A percentile compares a stretch with the other conserved stretches of the same genome.
Conservation (phyloP, 805 yeast genomes). For the Saturnispora zaruensis region DNA sequence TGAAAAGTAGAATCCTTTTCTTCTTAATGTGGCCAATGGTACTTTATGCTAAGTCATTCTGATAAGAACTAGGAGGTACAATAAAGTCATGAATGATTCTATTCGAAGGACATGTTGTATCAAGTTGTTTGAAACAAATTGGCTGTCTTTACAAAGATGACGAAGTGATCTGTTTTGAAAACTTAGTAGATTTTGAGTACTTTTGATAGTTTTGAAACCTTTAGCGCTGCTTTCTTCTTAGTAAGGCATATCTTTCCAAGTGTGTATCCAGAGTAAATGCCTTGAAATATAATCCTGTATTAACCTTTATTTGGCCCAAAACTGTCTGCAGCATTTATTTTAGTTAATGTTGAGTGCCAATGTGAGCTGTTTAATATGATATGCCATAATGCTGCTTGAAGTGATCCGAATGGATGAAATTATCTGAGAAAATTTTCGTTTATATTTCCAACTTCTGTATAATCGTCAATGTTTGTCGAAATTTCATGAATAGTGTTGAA, state of each 20-base stretch:
- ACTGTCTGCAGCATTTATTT: background rate
- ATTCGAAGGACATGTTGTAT: background rate
- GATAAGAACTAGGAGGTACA: conserved; percentile 3
- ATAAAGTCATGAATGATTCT: background rate
- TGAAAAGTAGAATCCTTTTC: background rate
- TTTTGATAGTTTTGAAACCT: background rate
- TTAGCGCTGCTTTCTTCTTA: background rate
- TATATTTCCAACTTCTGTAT: background rate
- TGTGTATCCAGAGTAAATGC: background rate
- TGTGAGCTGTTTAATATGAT: background rate
- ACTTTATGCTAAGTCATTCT: conserved; percentile 1
- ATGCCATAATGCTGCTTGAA: background rate
- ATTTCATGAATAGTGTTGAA: background rate
- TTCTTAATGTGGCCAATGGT: background rate
- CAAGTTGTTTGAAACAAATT: background rate
- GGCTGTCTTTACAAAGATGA: background rate
- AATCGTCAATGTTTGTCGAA: background rate
- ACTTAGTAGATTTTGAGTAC: background rate
- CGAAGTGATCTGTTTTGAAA: background rate
- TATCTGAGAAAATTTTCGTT: background rate
- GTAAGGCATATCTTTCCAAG: background rate
- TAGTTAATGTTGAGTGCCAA: background rate
- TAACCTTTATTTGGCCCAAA: background rate
- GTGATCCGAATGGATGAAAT: background rate
- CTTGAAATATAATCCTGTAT: background rate